Conservation (phyloP, 2,329 filamentous ascomycete species). For the Cercospora sesami region DNA sequence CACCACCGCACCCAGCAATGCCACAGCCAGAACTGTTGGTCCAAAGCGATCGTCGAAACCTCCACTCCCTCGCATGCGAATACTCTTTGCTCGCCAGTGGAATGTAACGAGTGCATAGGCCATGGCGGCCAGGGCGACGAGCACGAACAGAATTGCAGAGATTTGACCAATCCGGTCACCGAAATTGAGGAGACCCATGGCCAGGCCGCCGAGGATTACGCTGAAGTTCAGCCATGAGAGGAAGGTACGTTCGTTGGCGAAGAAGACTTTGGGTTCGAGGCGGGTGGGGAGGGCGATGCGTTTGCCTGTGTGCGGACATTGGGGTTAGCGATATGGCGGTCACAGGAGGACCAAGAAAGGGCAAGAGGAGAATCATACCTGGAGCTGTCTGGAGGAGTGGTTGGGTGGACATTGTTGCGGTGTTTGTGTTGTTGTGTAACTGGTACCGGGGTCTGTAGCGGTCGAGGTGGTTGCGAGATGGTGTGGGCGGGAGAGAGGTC, state of each 20-base stretch:
- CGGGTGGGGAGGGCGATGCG: constrained; percentile 96
- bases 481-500: neutral
- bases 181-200: constrained; percentile 97
- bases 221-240: constrained; percentile 99
- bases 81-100: constrained; percentile 94
- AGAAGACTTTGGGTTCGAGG: constrained; percentile 99
- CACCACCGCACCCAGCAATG: constrained; percentile 82
- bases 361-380: constrained; percentile 56
- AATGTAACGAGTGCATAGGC: constrained; percentile 92
- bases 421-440: constrained; percentile 14
- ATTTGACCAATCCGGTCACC: constrained; percentile 89
- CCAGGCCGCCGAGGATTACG: constrained; percentile 93
- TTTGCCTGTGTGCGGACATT: constrained; percentile 66
- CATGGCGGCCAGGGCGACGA: constrained; percentile 94
- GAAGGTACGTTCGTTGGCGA: constrained; percentile 99
- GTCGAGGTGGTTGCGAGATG: neutral
- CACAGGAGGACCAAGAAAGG: neutral
- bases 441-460: neutral
- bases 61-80: constrained; percentile 84
- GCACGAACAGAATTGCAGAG: constrained; percentile 87
- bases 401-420: constrained; percentile 79
- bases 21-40: constrained; percentile 83
- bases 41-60: constrained; percentile 97
- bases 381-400: constrained; percentile 92
- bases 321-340: neutral